Evolutionary conservation across 2,329 filamentous ascomycete genomes (phyloP).

Genomic region (Teratosphaeria pseudoeucalypti): DNA sequence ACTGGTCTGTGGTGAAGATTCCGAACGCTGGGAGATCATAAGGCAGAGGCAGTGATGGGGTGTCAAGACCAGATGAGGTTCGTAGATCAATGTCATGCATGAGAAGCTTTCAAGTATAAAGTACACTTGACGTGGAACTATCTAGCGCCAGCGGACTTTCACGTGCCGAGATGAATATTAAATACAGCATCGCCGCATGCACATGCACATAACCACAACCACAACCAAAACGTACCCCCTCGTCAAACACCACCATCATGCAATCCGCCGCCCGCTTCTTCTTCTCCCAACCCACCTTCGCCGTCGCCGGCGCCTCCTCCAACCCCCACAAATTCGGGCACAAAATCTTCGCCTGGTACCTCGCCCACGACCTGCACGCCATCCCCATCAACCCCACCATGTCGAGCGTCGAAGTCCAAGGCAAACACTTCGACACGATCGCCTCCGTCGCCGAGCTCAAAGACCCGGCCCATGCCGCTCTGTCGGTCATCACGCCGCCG

Average conservation of each 20-base stretch:
- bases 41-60: no score
- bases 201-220: no score
- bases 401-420: slow-evolving; percentile 52
- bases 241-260: slow-evolving; percentile 32
- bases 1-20: neutral
- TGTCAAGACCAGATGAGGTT: no score
- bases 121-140: no score
- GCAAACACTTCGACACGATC: slow-evolving; percentile 52
- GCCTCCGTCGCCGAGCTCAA: slow-evolving; percentile 55
- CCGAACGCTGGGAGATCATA: neutral
- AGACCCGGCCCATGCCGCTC: slow-evolving; percentile 57
- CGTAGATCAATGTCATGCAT: no score
- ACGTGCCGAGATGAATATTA: no score
- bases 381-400: slow-evolving; percentile 74
- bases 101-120: no score
- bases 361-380: slow-evolving; percentile 61
- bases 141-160: no score
- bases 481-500: slow-evolving; percentile 84
- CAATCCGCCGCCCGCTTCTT: slow-evolving; percentile 65
- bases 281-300: slow-evolving; percentile 69
- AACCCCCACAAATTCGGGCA: slow-evolving; percentile 81
- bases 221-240: neutral
- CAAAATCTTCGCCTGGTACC: slow-evolving; percentile 87
- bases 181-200: no score
- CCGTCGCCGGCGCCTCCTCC: slow-evolving; percentile 81